These are phyloP conservation scores for Septoria petroselini DNA, from an alignment of 2,329 filamentous ascomycete species.

Conservation along the genomic window DNA sequence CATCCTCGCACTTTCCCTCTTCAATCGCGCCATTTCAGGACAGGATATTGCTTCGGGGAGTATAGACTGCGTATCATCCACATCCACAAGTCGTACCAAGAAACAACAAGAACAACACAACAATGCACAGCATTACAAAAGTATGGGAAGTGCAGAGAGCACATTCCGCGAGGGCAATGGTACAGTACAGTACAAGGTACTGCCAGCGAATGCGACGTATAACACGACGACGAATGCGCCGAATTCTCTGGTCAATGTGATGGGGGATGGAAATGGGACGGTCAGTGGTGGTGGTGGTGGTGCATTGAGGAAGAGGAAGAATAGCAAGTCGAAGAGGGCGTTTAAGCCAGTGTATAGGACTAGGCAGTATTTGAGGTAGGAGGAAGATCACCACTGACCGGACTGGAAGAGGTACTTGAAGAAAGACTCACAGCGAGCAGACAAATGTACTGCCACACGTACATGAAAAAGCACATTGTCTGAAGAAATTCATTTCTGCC, in stretches of 20 bases:
- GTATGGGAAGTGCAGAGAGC: constrained; percentile 29
- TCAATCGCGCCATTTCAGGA: constrained; percentile 49
- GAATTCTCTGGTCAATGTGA: too few species aligned
- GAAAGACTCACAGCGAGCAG: too few species aligned
- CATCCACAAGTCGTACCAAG: too few species aligned
- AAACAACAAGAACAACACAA: too few species aligned
- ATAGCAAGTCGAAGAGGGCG: constrained; percentile 8
- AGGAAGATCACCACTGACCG: too few species aligned
- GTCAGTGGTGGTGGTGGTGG: background rate
- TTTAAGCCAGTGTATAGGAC: constrained; percentile 14
- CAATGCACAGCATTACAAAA: constrained; percentile 27
- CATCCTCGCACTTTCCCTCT: constrained; percentile 47
- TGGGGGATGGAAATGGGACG: too few species aligned
- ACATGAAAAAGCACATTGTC: too few species aligned
- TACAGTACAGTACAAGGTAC: constrained; percentile 47
- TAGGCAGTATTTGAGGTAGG: background rate
- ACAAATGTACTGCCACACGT: too few species aligned
- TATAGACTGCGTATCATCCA: constrained; percentile 5
- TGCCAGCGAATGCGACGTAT: constrained; percentile 47
- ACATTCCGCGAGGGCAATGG: constrained; percentile 43
- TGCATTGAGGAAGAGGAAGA: constrained; percentile 1
- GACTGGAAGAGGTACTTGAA: too few species aligned
- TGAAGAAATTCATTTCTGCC: constrained; percentile 1
- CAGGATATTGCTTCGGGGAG: constrained; percentile 52
- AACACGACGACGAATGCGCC: constrained; percentile 29